A percentile compares a stretch with the other conserved stretches of the same genome.
phyloP scores from a whole-genome alignment of 1,284 basidiomycete genomes.

The Cryptococcus floricola region DNA sequence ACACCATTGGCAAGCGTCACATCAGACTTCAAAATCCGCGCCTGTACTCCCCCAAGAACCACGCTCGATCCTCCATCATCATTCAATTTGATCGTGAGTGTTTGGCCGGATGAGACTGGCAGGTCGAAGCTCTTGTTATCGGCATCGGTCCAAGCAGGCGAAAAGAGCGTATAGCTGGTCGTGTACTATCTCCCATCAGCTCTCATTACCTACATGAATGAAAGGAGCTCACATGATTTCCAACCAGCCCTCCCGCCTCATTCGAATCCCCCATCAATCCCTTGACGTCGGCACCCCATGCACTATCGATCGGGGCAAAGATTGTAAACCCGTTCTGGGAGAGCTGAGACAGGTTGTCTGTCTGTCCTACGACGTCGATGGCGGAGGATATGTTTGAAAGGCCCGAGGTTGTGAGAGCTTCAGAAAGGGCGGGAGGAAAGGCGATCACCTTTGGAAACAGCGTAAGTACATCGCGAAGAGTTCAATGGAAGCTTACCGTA shows the following conservation, averaged over 20 bases:
- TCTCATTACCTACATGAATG: neutral
- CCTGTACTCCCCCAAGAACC: slow-evolving; percentile 11
- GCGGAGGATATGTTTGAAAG: slow-evolving; percentile 24
- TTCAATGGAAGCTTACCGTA: slow-evolving; percentile 23
- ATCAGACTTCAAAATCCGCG: slow-evolving; percentile 32
- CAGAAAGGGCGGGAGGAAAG: slow-evolving; percentile 24
- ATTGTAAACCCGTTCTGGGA: slow-evolving; percentile 37
- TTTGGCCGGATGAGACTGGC: slow-evolving; percentile 25
- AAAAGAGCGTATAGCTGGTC: slow-evolving; percentile 34
- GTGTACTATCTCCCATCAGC: slow-evolving; percentile 27
- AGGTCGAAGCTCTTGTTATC: slow-evolving; percentile 15
- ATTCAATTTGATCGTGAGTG: slow-evolving; percentile 21
- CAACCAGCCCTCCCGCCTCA: slow-evolving; percentile 15
- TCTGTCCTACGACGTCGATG: slow-evolving; percentile 15
- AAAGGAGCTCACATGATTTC: slow-evolving; percentile 28
- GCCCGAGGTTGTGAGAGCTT: slow-evolving; percentile 19
- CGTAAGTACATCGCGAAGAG: neutral
- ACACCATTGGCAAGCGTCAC: slow-evolving; percentile 40
- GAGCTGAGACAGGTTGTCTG: slow-evolving; percentile 18
- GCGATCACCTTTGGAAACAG: slow-evolving; percentile 18
- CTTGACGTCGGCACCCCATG: slow-evolving; percentile 20
- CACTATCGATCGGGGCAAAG: slow-evolving; percentile 40
- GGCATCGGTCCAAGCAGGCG: slow-evolving; percentile 19
- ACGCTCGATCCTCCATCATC: slow-evolving; percentile 21
- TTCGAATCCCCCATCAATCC: slow-evolving; percentile 12